Evolutionary conservation across 2,329 filamentous ascomycete genomes (phyloP), one percentile per base, ranked within the genome.

Genomic region (Verticillium dahliae): DNA sequence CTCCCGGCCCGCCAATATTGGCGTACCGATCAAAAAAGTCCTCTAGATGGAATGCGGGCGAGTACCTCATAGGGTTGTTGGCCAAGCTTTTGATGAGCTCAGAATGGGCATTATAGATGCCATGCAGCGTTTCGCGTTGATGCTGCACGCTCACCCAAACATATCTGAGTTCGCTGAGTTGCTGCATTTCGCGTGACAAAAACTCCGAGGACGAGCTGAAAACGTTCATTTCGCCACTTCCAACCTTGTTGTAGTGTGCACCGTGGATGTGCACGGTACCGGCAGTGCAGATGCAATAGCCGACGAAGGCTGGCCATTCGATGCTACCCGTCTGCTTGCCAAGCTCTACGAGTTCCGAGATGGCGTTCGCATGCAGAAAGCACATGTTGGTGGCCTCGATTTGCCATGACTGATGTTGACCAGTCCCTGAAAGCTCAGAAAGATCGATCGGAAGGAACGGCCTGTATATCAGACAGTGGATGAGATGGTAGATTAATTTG

Each of bases 351-450:
- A 96, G 77, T 69, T 96, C 91, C 1, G 90, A 87, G 59, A 96
- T 93, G 5, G 91, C 91, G 69, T 96, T 96, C 6, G 92, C 91
- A 67, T 96, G 92, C 18, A 93, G 78, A 71, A 86, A 95, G 73
- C 92, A 96, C 71, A 94, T 82, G 69, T 95, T 94, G 0, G 91
- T 96, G 0, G 92, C 91, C 71, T 96, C 91, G 57, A 96, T 94
- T 71, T 96, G 92, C 92, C 92, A 96, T 34, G 90, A 93, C 71
- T 96, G 91, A 67, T 96, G 90, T 69, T 96, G 91, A 1, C 90
- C 90, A 0, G 85, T 89, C 14, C 90, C 90, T 13, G 90, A 85
- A 6, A 96, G 83, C 72, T 96, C 92, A 31, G 89, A 85, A 3
- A 96, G 80, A 72, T 96, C 90, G 64, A 96, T 90, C 0, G 92